phyloP scores from a whole-genome alignment of 495 filamentous ascomycete genomes.

The Entonaema liquescens region DNA sequence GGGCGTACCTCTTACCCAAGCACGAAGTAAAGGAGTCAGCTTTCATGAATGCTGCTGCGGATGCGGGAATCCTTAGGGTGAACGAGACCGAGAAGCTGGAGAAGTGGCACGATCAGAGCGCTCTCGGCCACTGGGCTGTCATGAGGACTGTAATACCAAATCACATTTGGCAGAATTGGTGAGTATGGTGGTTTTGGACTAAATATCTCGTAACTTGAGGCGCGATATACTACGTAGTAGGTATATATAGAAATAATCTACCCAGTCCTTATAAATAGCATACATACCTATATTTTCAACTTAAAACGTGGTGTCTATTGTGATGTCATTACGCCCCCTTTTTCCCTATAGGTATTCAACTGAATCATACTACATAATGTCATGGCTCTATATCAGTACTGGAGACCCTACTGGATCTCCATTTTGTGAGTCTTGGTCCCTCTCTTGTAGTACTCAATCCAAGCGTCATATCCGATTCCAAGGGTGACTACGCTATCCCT shows the following conservation, averaged over 20 bases:
- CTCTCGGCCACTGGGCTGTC: slow-evolving; percentile 86
- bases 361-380: not conserved
- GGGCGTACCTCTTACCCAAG: slow-evolving; percentile 74
- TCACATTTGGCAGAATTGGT: slow-evolving; percentile 90
- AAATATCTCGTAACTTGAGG: not conserved
- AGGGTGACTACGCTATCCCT: not conserved
- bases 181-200: slow-evolving; percentile 30
- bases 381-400: not conserved
- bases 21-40: slow-evolving; percentile 70
- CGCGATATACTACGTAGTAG: not conserved
- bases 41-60: slow-evolving; percentile 53
- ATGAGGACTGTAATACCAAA: slow-evolving; percentile 87
- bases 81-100: slow-evolving; percentile 68
- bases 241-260: not conserved
- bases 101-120: slow-evolving; percentile 75
- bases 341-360: not conserved
- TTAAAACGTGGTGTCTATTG: not conserved
- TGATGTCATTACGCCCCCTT: not conserved
- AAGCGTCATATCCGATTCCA: not conserved
- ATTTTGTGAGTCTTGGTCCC: not conserved
- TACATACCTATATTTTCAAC: not conserved
- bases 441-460: not conserved
- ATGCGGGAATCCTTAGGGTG: slow-evolving; percentile 58
- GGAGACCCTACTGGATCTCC: not conserved
- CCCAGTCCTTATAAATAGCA: not conserved